phyloP scores from a whole-genome alignment of 306 rosid genomes.

The Parietaria judaica region DNA sequence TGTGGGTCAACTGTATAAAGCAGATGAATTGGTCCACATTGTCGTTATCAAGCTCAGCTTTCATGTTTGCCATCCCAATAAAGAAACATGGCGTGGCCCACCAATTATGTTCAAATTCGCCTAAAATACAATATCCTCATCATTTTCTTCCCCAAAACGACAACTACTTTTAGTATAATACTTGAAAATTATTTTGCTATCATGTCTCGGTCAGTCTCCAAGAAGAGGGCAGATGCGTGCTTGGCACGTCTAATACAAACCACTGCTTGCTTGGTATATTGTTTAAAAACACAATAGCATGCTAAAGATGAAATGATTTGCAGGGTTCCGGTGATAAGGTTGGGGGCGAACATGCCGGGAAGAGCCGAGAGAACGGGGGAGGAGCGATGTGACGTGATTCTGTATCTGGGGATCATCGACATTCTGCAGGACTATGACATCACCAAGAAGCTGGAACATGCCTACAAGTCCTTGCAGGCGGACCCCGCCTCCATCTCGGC shows the following conservation, averaged over 20 bases:
- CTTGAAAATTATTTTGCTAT: too few species aligned
- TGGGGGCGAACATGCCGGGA: conserved; percentile 95
- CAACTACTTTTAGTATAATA: not conserved
- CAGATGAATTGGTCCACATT: not conserved
- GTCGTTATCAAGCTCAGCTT: not conserved
- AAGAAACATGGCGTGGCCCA: not conserved
- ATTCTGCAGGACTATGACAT: conserved; percentile 90
- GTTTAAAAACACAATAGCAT: too few species aligned
- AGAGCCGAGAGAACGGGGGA: conserved; percentile 75
- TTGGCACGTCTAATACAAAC: not conserved
- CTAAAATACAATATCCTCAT: not conserved
- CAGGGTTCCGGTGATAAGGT: not conserved
- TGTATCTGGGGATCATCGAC: conserved; percentile 89
- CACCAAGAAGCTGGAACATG: conserved; percentile 90
- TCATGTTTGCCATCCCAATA: not conserved
- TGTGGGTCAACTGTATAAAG: not conserved
- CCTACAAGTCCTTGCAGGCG: conserved; percentile 82
- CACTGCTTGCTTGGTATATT: not conserved
- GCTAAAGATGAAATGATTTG: too few species aligned
- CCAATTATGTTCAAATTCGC: too few species aligned
- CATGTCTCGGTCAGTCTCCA: too few species aligned
- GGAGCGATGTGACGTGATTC: conserved; percentile 63
- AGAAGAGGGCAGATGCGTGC: not conserved
- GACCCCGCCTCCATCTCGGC: conserved; percentile 85
- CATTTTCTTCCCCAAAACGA: not conserved